Base-by-base conservation (phyloP, 2,329 filamentous ascomycete genomes). In the Fusarium acutatum region DNA sequence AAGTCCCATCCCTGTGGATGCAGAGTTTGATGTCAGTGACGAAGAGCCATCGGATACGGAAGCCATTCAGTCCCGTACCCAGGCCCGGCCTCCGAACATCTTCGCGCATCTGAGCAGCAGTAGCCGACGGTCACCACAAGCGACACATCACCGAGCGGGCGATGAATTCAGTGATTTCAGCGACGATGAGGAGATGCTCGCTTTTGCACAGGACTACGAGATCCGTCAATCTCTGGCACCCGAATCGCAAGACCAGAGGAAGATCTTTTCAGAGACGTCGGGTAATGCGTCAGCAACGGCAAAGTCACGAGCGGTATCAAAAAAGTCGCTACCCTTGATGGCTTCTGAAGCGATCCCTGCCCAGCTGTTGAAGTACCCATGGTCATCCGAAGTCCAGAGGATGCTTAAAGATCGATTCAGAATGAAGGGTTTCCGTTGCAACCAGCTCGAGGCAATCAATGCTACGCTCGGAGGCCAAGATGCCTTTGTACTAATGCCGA, bases 401-500 rank as follows among this genome's bases (percentile, higher is more conserved):
- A 93, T 91, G n/a, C 84, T 99, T 72, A 94, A 93, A 78, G 91
- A 96, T 76, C 88, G 91, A 7, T 99, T 99, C 79, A 89, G 92
- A 71, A 91, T 99, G 81, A 90, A 89, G 60, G 94, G 94, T 0
- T 99, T 99, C 79, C 91, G 97, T 35, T 90, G 92, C 60, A 96
- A 98, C 79, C 96, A 99, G 80, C 87, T 98, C 4, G 94, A 98
- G 82, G 95, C 96, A 20, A 98, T 99, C 81, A 98, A 99, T 81
- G 93, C 95, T 3, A 98, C 96, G 0, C 85, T 99, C 50, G 87
- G 86, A 35, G 96, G 96, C 7, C 91, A 96, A 72, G 96, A 99
- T 82, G 92, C 93, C 1, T 99, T 99, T 80, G 93, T 99, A 22
- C 86, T 99, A 43, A 99, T 99, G 96, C 96, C 97, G 6, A 99